Conservation (phyloP, 2,329 filamentous ascomycete genomes). For the Dactylellina parvicollis region DNA sequence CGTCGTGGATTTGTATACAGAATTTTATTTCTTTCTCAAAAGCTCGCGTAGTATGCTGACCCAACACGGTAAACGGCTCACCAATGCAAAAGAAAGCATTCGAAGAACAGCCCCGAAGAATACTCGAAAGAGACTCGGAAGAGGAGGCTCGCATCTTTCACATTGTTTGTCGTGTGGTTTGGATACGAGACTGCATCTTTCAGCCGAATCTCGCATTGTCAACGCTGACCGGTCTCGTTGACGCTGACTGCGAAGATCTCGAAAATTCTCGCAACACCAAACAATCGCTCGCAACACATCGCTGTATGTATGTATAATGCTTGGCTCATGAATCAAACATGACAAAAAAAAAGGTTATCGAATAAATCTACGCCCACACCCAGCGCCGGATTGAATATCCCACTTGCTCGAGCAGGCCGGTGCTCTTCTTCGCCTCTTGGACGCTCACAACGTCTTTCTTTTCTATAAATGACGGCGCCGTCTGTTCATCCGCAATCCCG, state of each 20-base stretch:
- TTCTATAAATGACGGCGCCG: constrained; percentile 63
- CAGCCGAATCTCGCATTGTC: too few relatives aligned
- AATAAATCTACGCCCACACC: constrained; percentile 72
- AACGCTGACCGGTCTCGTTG: too few relatives aligned
- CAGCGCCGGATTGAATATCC: constrained; percentile 92
- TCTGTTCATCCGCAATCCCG: constrained; percentile 59
- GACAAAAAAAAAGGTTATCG: not conserved
- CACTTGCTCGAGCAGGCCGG: constrained; percentile 83
- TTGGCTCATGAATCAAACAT: constrained; percentile 7
- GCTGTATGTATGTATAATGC: not conserved
- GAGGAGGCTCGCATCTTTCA: constrained; percentile 4
- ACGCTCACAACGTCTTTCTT: constrained; percentile 80
- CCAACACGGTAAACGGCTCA: not conserved
- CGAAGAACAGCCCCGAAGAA: not conserved
- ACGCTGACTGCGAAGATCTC: too few relatives aligned
- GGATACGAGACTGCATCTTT: too few relatives aligned
- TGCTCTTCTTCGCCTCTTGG: constrained; percentile 85
- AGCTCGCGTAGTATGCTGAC: constrained; percentile 29
- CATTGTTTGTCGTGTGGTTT: too few relatives aligned
- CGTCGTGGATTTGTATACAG: constrained; percentile 22
- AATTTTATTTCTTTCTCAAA: constrained; percentile 5
- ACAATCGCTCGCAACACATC: not conserved
- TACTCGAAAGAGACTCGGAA: too few relatives aligned
- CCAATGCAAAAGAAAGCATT: not conserved
- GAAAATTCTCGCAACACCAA: too few relatives aligned